These are phyloP conservation scores for Jackrogersella multiformis DNA, from an alignment of 495 filamentous ascomycete genomes.

Conservation along the genomic window DNA sequence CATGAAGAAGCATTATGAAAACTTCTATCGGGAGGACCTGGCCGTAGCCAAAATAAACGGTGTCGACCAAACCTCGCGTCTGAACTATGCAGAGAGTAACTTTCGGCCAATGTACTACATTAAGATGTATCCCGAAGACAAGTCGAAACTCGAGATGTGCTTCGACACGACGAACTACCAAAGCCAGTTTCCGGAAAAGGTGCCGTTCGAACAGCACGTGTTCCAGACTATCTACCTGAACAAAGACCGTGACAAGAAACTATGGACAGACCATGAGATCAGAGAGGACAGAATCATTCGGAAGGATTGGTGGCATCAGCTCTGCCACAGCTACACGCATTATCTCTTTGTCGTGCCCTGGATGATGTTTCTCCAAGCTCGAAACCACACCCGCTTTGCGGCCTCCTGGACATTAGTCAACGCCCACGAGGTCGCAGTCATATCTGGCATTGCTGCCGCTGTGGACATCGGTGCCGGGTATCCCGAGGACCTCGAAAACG, in stretches of 20 bases:
- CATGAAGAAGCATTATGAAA: constrained; percentile 80
- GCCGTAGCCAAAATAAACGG: constrained; percentile 41
- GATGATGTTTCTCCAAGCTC: constrained; percentile 83
- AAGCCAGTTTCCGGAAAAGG: constrained; percentile 69
- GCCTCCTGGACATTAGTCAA: constrained; percentile 86
- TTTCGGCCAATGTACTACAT: constrained; percentile 88
- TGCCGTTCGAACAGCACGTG: constrained; percentile 67
- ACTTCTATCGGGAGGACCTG: constrained; percentile 61
- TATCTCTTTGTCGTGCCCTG: constrained; percentile 79
- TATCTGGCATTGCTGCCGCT: constrained; percentile 82
- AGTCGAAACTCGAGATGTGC: constrained; percentile 81
- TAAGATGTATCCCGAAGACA: constrained; percentile 70
- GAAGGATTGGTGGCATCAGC: constrained; percentile 86
- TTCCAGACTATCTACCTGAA: constrained; percentile 89
- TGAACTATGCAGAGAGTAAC: constrained; percentile 49
- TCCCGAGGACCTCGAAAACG: constrained; percentile 48
- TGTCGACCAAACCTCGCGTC: constrained; percentile 46
- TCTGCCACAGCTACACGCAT: constrained; percentile 83
- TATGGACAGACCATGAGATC: constrained; percentile 80
- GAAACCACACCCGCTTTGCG: constrained; percentile 72
- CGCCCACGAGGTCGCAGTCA: constrained; percentile 81
- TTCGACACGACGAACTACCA: constrained; percentile 91
- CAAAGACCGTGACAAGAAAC: constrained; percentile 63
- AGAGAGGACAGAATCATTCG: constrained; percentile 73
- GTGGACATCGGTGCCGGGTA: constrained; percentile 81